Evolutionary conservation across 2,329 filamentous ascomycete genomes (phyloP).

Genomic region (Malbranchea cinnamomea): DNA sequence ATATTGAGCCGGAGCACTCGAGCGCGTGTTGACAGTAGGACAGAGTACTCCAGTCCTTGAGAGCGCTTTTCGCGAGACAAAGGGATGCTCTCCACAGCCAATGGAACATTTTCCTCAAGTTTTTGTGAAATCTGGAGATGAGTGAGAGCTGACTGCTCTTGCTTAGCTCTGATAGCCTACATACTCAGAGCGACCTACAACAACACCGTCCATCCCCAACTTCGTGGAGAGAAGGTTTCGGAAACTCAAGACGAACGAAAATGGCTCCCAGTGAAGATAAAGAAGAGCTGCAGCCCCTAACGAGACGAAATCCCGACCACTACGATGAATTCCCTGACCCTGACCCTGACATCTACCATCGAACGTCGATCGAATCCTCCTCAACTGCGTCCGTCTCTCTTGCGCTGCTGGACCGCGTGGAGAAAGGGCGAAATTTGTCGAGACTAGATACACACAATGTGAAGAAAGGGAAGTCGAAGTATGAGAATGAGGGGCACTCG

Average conservation of each 20-base stretch:
- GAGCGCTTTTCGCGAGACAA: too few species aligned
- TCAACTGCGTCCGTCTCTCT: conserved; percentile 11
- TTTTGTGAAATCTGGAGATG: not conserved
- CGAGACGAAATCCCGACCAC: conserved; percentile 3
- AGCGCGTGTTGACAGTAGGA: too few species aligned
- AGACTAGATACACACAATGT: not conserved
- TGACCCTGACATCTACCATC: too few species aligned
- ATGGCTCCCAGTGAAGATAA: too few species aligned
- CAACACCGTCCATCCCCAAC: not conserved
- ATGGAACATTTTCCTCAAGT: too few species aligned
- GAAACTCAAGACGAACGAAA: too few species aligned
- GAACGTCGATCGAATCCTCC: conserved; percentile 11
- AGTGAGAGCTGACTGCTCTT: not conserved
- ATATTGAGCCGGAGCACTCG: too few species aligned
- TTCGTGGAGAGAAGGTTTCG: conserved; percentile 5
- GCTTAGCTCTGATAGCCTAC: too few species aligned
- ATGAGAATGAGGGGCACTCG: conserved; percentile 6
- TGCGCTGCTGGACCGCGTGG: conserved; percentile 7
- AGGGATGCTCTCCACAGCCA: too few species aligned
- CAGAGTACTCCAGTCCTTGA: too few species aligned
- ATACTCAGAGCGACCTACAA: not conserved
- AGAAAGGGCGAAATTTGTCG: not conserved
- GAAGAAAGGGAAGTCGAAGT: too few species aligned
- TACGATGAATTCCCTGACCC: conserved; percentile 2
- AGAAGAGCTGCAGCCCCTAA: conserved; percentile 11